Base-by-base conservation (phyloP, 352 stramenopile species). In the Pythium inflatum region DNA sequence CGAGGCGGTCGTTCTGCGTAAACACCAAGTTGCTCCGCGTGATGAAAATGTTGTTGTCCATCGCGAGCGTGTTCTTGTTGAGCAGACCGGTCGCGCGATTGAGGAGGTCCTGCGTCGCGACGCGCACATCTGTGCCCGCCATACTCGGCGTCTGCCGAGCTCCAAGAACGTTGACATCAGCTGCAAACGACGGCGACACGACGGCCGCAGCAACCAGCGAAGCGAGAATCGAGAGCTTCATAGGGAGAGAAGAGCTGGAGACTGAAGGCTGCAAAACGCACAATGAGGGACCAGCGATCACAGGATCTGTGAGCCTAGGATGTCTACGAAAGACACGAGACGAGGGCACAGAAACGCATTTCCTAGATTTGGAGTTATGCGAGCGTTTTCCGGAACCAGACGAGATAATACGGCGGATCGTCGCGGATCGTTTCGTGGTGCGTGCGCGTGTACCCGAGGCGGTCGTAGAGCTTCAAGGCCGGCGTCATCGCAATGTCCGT, bases 51-150 rank as follows among this genome's bases (percentile, higher is more conserved):
- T 81, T 81, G 66, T 81, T 81, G 68, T 77, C 62, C 34, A 45
- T 70, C n/a, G 72, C 72, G 30, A 77, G 22, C 51, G 68, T 75
- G 68, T 81, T 81, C 72, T 81, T 81, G 71, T 81, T 81, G 41
- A 81, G 22, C 58, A 81, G 55, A 1, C 34, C 72, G 1, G 71
- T 81, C n/a, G 75, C 40, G 22, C 53, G 50, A 65, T 77, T 73
- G 22, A 79, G 61, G 5, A 73, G 30, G 54, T 75, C 61, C 11
- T 68, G 59, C 18, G 71, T 48, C 0, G 63, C 74, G 30, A 78
- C 31, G 38, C 68, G 51, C 2, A 70, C 38, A 43, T 43, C 45
- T 7, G 22, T 36, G 2, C 1, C 41, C 2, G 38, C 43, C 75
- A 13, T 45, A 20, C 20, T n/a, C 36, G 16, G 60, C 34, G 51